Conservation (phyloP, 176 grass and related monocot species). For the Otatea glauca region DNA sequence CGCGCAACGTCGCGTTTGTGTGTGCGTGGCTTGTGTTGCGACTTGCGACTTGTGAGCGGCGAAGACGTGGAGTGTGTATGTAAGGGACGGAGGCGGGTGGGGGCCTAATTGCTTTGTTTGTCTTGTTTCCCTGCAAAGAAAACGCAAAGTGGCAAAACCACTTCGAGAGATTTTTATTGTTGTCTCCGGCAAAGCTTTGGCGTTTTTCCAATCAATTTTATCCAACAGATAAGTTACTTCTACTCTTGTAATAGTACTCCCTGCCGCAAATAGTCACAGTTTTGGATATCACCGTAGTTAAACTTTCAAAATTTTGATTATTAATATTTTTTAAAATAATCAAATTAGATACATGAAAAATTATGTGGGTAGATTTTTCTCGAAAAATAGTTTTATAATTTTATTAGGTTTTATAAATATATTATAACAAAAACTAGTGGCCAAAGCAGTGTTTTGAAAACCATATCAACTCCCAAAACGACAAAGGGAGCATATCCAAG, state of each 20-base stretch:
- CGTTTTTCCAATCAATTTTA: constrained; percentile 22
- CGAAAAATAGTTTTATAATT: too few species aligned
- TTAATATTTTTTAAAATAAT: too few species aligned
- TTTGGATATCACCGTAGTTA: too few species aligned
- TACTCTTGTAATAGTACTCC: neutral
- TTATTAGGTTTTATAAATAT: too few species aligned
- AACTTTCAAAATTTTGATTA: too few species aligned
- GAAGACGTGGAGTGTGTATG: constrained; percentile 14
- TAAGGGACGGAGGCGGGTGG: neutral
- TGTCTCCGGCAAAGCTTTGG: constrained; percentile 23
- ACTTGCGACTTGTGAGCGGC: constrained; percentile 6
- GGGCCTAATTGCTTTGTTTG: constrained; percentile 43
- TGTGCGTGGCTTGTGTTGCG: neutral
- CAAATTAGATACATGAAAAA: too few species aligned
- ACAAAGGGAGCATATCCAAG: neutral
- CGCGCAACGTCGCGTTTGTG: neutral
- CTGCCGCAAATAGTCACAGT: too few species aligned
- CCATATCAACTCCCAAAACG: too few species aligned
- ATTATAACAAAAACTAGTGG: too few species aligned
- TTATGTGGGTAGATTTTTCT: too few species aligned
- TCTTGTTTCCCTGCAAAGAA: constrained; percentile 9
- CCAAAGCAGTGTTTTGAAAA: too few species aligned
- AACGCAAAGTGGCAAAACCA: constrained; percentile 33
- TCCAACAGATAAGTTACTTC: neutral
- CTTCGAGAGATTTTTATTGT: neutral